Conservation (phyloP, 108 stramenopile genomes). For the Nitzschia sp. region DNA sequence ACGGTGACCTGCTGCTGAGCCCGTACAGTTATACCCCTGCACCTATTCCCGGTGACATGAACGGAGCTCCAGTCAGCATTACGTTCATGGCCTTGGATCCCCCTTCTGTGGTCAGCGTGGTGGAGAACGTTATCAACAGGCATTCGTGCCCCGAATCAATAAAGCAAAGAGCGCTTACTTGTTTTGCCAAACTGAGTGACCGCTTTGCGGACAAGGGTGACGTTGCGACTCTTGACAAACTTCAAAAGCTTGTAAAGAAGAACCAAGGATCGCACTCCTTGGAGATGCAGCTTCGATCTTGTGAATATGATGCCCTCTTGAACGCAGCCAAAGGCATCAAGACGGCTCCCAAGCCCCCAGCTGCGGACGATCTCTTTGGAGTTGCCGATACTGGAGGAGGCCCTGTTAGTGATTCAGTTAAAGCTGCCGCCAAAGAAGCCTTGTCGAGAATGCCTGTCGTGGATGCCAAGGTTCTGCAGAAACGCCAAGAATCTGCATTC, state of each 20-base stretch:
- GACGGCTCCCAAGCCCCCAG: slow-evolving; percentile 36
- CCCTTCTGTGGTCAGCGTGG: slow-evolving; percentile 54
- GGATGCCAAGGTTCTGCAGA: slow-evolving; percentile 84
- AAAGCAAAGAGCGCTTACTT: slow-evolving; percentile 85
- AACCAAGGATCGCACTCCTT: slow-evolving; percentile 78
- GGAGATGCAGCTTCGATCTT: slow-evolving; percentile 93
- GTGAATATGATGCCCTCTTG: slow-evolving; percentile 91
- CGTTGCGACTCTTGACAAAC: slow-evolving; percentile 51
- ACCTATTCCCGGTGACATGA: slow-evolving; percentile 15
- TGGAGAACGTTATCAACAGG: slow-evolving; percentile 70
- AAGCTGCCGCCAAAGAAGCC: slow-evolving; percentile 80
- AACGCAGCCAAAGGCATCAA: slow-evolving; percentile 70
- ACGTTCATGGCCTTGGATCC: slow-evolving; percentile 73
- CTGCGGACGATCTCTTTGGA: slow-evolving; percentile 77
- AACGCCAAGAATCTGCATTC: slow-evolving; percentile 40
- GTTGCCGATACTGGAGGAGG: slow-evolving; percentile 41
- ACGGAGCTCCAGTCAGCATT: slow-evolving; percentile 46
- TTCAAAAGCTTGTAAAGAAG: slow-evolving; percentile 68
- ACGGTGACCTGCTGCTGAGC: slow-evolving; percentile 73
- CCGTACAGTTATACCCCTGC: slow-evolving; percentile 73
- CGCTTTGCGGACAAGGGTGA: slow-evolving; percentile 76
- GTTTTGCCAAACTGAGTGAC: slow-evolving; percentile 88
- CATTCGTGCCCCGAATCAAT: slow-evolving; percentile 75
- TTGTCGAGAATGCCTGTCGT: slow-evolving; percentile 95
- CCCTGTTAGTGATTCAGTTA: slow-evolving; percentile 56